These are phyloP conservation scores for Rhynchospora breviuscula DNA, from an alignment of 176 grass and related monocot species.

Conservation along the genomic window DNA sequence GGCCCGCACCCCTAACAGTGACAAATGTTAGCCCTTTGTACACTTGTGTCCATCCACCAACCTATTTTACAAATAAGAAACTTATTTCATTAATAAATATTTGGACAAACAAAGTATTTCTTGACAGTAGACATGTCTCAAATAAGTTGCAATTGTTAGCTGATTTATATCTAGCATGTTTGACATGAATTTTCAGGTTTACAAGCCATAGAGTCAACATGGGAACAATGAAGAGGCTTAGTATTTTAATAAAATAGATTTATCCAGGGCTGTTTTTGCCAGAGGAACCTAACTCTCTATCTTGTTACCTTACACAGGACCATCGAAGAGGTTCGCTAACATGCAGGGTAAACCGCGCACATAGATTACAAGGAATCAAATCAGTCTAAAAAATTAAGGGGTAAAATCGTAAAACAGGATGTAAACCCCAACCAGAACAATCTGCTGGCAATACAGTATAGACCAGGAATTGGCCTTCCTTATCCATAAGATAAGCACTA, in stretches of 20 bases:
- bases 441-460: background rate
- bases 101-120: background rate
- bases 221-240: background rate
- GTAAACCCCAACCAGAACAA: background rate
- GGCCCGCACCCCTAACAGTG: constrained; percentile 78
- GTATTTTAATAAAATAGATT: background rate
- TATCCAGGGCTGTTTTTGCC: background rate
- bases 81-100: background rate
- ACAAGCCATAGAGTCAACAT: background rate
- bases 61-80: constrained; percentile 42
- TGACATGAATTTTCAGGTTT: background rate
- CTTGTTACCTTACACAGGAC: background rate
- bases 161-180: background rate
- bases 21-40: constrained; percentile 83
- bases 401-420: background rate
- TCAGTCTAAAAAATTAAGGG: background rate
- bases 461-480: background rate
- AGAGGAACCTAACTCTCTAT: background rate
- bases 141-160: constrained; percentile 5
- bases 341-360: background rate
- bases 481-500: background rate
- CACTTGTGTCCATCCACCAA: constrained; percentile 91
- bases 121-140: background rate
- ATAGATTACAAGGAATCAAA: background rate
- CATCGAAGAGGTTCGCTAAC: background rate